Percentiles rank a stretch among this genome's conserved stretches.
Conservation (phyloP, 78 protist species). For the Cavenderia fasciculata region DNA sequence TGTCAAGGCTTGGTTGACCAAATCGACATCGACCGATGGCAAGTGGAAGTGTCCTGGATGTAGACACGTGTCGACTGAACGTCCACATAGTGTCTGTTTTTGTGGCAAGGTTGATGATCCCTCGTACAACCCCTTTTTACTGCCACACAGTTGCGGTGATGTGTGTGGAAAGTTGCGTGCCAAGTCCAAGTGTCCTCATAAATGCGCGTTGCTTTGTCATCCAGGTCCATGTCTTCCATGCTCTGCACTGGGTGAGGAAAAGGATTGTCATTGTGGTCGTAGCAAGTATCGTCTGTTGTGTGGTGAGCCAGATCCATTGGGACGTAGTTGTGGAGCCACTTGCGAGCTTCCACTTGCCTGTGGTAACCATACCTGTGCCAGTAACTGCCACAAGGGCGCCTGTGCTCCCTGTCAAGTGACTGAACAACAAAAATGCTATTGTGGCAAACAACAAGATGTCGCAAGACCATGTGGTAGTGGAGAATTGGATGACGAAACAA, state of each 20-base stretch:
- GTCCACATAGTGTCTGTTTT: slow-evolving; percentile 16
- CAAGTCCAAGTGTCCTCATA: slow-evolving; percentile 78
- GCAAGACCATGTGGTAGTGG: slow-evolving; percentile 34
- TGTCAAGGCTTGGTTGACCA: slow-evolving; percentile 68
- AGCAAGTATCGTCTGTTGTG: slow-evolving; percentile 50
- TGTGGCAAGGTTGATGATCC: slow-evolving; percentile 72
- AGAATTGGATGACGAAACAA: not conserved
- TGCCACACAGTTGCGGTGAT: slow-evolving; percentile 79
- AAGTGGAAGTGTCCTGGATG: slow-evolving; percentile 84
- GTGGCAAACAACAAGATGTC: slow-evolving; percentile 45
- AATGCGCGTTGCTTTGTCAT: slow-evolving; percentile 74
- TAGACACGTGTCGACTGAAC: not conserved
- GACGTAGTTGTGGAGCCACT: slow-evolving; percentile 20
- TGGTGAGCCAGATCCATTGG: slow-evolving; percentile 71
- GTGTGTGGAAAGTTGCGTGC: slow-evolving; percentile 71
- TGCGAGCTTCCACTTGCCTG: slow-evolving; percentile 58
- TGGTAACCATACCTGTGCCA: slow-evolving; percentile 65
- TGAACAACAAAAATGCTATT: slow-evolving; percentile 74
- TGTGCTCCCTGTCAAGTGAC: slow-evolving; percentile 66
- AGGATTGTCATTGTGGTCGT: slow-evolving; percentile 57
- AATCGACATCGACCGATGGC: slow-evolving; percentile 17
- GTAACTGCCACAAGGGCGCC: slow-evolving; percentile 66
- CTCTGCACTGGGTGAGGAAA: slow-evolving; percentile 39
- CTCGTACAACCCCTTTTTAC: slow-evolving; percentile 22
- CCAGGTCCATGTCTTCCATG: slow-evolving; percentile 87